These are phyloP conservation scores for Phaeosphaeriaceae sp. DNA, from an alignment of 2,329 filamentous ascomycete genomes.

Conservation along the genomic window DNA sequence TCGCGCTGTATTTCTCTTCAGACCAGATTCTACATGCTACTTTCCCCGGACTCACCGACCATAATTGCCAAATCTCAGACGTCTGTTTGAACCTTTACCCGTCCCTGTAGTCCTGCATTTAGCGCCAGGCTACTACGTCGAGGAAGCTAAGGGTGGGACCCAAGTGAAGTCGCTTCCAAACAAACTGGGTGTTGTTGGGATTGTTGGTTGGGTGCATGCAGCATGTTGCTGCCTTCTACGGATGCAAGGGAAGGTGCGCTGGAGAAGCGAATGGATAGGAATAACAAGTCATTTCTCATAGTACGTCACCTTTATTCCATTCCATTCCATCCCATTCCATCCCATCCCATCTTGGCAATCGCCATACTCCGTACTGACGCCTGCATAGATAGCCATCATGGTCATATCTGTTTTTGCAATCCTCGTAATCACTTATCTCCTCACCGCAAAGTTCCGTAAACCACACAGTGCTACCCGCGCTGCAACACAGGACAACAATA, in stretches of 20 bases:
- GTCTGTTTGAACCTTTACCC: conserved; percentile 7
- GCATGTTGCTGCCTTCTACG: conserved; percentile 38
- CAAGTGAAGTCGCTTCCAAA: conserved; percentile 33
- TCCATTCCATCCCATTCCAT: background rate
- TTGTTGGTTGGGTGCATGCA: conserved; percentile 8
- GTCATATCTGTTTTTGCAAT: conserved; percentile 38
- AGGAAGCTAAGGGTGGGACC: conserved; percentile 20
- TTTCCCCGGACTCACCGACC: conserved; percentile 3
- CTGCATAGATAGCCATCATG: conserved; percentile 35
- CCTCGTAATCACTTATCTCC: conserved; percentile 40
- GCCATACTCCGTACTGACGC: conserved; percentile 22
- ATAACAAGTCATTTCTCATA: conserved; percentile 32
- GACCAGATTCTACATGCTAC: conserved; percentile 4
- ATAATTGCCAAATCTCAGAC: conserved; percentile 8
- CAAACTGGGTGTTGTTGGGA: conserved; percentile 14
- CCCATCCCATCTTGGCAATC: no score
- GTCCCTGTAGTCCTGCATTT: conserved; percentile 18
- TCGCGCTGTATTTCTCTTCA: background rate
- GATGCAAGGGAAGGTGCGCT: conserved; percentile 27
- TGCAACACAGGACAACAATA: conserved; percentile 19
- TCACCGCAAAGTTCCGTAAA: conserved; percentile 33
- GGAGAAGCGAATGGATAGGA: conserved; percentile 29
- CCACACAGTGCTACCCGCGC: conserved; percentile 14
- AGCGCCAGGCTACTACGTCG: conserved; percentile 25
- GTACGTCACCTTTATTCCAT: conserved; percentile 29